These are phyloP conservation scores for Starmerella sirachaensis DNA, from an alignment of 805 yeast species.

Conservation along the genomic window DNA sequence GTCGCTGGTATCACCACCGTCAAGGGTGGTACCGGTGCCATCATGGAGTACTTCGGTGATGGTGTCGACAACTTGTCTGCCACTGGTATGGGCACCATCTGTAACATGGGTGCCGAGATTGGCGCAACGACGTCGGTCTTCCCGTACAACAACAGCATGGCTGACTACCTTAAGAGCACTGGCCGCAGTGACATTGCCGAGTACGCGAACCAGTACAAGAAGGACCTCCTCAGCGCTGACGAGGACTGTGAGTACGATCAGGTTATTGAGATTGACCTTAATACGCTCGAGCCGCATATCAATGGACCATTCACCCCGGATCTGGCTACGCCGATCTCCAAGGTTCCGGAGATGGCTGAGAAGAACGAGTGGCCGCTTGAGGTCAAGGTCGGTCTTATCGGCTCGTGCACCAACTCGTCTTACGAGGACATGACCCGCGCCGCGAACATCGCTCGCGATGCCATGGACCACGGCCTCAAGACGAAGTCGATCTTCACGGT, in stretches of 20 bases:
- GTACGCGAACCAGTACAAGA: slow-evolving; percentile 58
- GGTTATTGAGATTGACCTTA: slow-evolving; percentile 78
- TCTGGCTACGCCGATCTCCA: slow-evolving; percentile 87
- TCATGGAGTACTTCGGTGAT: slow-evolving; percentile 91
- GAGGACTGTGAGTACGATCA: slow-evolving; percentile 90
- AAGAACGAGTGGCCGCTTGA: slow-evolving; percentile 86
- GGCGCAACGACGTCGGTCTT: slow-evolving; percentile 97
- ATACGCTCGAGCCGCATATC: slow-evolving; percentile 84
- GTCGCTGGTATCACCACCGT: slow-evolving; percentile 91
- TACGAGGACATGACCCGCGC: slow-evolving; percentile 98
- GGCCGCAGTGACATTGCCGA: slow-evolving; percentile 76
- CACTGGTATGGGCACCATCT: slow-evolving; percentile 98
- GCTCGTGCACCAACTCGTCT: slow-evolving; percentile 97
- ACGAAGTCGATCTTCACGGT: slow-evolving; percentile 86
- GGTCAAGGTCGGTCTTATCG: slow-evolving; percentile 89
- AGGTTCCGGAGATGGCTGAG: slow-evolving; percentile 69
- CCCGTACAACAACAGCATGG: slow-evolving; percentile 91
- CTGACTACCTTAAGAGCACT: slow-evolving; percentile 75
- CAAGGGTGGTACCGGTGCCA: slow-evolving; percentile 96
- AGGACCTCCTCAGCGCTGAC: slow-evolving; percentile 58
- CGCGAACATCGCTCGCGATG: slow-evolving; percentile 82
- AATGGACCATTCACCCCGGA: slow-evolving; percentile 99
- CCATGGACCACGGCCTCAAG: slow-evolving; percentile 80
- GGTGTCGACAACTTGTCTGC: slow-evolving; percentile 88
- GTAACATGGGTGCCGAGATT: slow-evolving; percentile 99